Evolutionary conservation across 257 asterid species (phyloP), one percentile per base, ranked within the genome.

Genomic region (Solanum lycopersicoides): DNA sequence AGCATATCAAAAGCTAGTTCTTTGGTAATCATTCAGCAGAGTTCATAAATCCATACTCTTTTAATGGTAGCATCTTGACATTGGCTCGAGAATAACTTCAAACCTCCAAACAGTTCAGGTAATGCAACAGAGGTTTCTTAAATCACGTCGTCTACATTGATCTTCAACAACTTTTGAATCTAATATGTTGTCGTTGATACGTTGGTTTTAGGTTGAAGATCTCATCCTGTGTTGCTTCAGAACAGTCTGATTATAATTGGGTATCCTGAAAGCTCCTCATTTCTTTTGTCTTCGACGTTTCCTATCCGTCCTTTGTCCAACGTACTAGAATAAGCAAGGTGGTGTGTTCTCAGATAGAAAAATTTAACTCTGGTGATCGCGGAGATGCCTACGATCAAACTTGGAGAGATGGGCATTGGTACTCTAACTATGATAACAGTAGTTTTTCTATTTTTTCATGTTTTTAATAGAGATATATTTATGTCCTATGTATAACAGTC

Each of bases 1-100:
- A 14, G 41, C 84, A 74, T 56, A 82, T 88, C 79, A 87, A 76
- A 82, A 88, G 89, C 89, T 90, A 86, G 87, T 86, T 73, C 47
- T 59, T n/a, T 74, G 83, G 77, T 85, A 73, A 71, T 50, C 80
- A 76, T 85, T 47, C 47, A 56, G 14, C 85, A 34, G 15, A 83
- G 72, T 72, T 53, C 32, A 59, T 59, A 85, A 53, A 42, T 56
- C n/a, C 87, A 23, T 18, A 30, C 73, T 85, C 60, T 41, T 41
- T 42, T 63, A 71, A 39, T 7, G 71, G 47, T 34, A 35, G 82
- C 65, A 83, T 77, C 66, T 72, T 79, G n/a, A 32, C 85, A 65
- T 71, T 83, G 86, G 30, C 83, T 88, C 74, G 45, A 59, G 76
- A 72, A 66, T 10, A 87, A 44, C 75, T 75, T 28, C 73, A 30